These are phyloP conservation scores for Boletellus ananas DNA, from an alignment of 768 basidiomycete genomes.

Conservation along the genomic window DNA sequence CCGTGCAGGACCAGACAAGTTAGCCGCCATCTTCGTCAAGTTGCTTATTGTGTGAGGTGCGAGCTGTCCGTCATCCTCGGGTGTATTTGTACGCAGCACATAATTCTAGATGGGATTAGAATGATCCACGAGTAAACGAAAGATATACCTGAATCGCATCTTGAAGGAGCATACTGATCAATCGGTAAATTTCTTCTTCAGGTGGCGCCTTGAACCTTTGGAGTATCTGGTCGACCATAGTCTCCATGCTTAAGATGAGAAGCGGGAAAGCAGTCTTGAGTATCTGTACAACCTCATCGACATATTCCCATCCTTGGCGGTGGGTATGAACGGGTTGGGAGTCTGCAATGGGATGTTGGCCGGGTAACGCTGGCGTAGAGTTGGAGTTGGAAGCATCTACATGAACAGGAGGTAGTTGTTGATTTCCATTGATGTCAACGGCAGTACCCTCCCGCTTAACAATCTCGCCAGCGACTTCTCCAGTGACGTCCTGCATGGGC, in stretches of 20 bases:
- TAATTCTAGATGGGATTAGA: conserved; percentile 48
- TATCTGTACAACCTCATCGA: conserved; percentile 91
- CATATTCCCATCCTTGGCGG: conserved; percentile 80
- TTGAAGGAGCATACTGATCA: conserved; percentile 80
- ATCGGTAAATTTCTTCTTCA: conserved; percentile 94
- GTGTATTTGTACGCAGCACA: conserved; percentile 57
- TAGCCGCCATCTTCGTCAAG: conserved; percentile 56
- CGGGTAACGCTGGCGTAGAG: conserved; percentile 6
- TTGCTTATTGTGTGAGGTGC: conserved; percentile 51
- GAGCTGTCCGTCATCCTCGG: conserved; percentile 68
- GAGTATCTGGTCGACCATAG: conserved; percentile 92
- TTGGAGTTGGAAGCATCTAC: conserved; percentile 16
- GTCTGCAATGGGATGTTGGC: conserved; percentile 16
- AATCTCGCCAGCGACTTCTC: conserved; percentile 27
- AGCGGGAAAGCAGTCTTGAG: conserved; percentile 96
- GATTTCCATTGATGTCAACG: conserved; percentile 24
- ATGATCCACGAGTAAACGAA: background rate
- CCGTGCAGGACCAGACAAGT: conserved; percentile 53
- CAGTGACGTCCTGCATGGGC: conserved; percentile 26
- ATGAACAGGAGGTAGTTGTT: conserved; percentile 17
- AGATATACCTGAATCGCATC: conserved; percentile 74
- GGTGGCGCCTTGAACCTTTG: conserved; percentile 82
- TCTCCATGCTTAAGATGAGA: conserved; percentile 92
- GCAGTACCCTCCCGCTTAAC: conserved; percentile 19
- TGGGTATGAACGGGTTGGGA: conserved; percentile 32